These are phyloP conservation scores for Sporothrix globosa DNA, from an alignment of 2,329 filamentous ascomycete genomes.

Conservation along the genomic window DNA sequence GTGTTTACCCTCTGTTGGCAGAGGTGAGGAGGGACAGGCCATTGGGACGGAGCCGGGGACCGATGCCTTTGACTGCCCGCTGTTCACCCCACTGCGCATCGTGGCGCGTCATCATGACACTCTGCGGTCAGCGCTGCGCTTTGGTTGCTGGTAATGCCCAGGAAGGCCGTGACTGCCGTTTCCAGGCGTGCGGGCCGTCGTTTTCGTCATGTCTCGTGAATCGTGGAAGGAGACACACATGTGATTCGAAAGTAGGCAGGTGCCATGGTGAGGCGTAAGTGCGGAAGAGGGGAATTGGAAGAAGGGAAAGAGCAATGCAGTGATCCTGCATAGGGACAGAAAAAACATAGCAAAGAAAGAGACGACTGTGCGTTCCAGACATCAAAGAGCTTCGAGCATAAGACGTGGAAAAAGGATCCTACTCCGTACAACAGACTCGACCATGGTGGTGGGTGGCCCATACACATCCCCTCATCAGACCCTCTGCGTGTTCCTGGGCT, in stretches of 20 bases:
- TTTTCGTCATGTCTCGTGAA: neutral
- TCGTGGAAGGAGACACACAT: neutral
- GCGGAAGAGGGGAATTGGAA: neutral
- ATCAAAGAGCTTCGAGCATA: neutral
- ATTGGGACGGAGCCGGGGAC: neutral
- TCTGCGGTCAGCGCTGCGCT: neutral
- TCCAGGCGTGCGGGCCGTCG: neutral
- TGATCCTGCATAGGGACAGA: neutral
- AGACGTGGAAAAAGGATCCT: slow-evolving; percentile 5
- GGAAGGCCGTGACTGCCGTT: neutral
- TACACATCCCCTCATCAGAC: neutral
- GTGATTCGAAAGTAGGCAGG: neutral
- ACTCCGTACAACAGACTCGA: neutral
- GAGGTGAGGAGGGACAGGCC: neutral
- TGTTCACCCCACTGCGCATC: neutral
- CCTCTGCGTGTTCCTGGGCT: slow-evolving; percentile 17
- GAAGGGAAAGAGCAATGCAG: neutral
- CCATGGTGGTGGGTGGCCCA: neutral
- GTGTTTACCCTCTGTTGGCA: neutral
- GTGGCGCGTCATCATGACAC: slow-evolving; percentile 6
- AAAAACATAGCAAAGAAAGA: neutral
- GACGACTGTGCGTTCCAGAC: neutral
- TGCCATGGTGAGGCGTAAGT: too few relatives aligned
- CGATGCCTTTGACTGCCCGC: neutral
- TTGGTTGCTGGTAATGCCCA: neutral